phyloP scores from a whole-genome alignment of 1,284 basidiomycete genomes.

The Athelia psychrophila region DNA sequence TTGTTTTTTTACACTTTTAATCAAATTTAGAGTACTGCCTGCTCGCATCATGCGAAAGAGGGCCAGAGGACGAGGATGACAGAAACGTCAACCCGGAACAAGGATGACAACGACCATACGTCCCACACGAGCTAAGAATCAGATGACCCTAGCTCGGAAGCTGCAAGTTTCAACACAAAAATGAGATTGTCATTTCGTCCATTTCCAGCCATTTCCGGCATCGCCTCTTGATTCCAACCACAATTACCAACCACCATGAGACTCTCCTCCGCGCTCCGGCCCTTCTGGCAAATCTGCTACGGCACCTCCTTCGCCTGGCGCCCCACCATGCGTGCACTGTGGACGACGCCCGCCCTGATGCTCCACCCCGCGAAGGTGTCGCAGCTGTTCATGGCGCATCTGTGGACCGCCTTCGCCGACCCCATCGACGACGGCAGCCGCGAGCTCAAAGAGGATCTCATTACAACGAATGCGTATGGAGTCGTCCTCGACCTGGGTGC shows the following conservation, averaged over 20 bases:
- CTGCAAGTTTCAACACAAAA: too few relatives aligned
- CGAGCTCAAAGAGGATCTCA: background rate
- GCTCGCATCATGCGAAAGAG: too few relatives aligned
- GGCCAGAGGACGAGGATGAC: too few relatives aligned
- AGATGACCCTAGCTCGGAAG: too few relatives aligned
- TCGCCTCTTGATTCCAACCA: too few relatives aligned
- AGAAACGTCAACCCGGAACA: too few relatives aligned
- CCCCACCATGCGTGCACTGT: background rate
- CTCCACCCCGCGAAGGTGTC: background rate
- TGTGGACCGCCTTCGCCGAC: background rate
- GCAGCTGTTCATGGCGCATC: background rate
- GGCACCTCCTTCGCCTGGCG: background rate
- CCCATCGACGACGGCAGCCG: background rate
- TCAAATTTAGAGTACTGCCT: too few relatives aligned
- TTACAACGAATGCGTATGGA: background rate
- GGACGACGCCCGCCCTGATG: background rate
- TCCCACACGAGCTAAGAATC: too few relatives aligned
- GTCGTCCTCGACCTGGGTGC: slow-evolving; percentile 1
- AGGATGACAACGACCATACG: too few relatives aligned
- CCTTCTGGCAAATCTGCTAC: background rate
- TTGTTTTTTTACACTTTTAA: too few relatives aligned
- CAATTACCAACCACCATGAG: background rate
- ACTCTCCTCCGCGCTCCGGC: background rate
- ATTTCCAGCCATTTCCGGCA: too few relatives aligned
- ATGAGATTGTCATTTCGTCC: too few relatives aligned